These are phyloP conservation scores for Mallotus nudiflorus DNA, from an alignment of 345 rosid species.

Conservation along the genomic window DNA sequence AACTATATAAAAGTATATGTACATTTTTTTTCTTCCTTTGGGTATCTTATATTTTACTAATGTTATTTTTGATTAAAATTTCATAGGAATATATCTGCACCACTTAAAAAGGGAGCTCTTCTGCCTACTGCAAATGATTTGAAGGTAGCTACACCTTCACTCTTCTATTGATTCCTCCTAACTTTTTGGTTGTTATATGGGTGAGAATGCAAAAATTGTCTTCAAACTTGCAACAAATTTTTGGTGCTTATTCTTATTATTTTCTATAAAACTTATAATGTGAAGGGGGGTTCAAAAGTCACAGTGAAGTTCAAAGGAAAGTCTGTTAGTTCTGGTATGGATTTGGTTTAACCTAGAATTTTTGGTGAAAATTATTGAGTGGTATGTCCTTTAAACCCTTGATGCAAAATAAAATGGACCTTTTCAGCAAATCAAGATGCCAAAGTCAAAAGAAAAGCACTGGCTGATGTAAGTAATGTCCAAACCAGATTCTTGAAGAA, in stretches of 20 bases:
- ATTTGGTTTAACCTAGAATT: not conserved
- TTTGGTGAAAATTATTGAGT: not conserved
- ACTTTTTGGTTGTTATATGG: not conserved
- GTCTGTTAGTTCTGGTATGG: slow-evolving; percentile 41
- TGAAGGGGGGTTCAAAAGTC: slow-evolving; percentile 40
- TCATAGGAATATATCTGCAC: slow-evolving; percentile 37
- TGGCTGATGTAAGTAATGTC: slow-evolving; percentile 76
- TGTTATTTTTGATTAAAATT: not conserved
- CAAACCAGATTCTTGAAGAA: slow-evolving; percentile 29
- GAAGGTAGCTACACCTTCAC: slow-evolving; percentile 41
- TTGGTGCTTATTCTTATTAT: not conserved
- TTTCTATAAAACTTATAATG: slow-evolving; percentile 19
- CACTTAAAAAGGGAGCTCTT: slow-evolving; percentile 31
- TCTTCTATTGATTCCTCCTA: slow-evolving; percentile 6
- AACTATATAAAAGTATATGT: not conserved
- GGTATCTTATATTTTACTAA: not conserved
- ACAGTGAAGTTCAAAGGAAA: slow-evolving; percentile 44
- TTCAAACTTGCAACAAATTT: slow-evolving; percentile 7
- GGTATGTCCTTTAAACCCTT: not conserved
- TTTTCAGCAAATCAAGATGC: slow-evolving; percentile 42
- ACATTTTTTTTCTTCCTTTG: no score
- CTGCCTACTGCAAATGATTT: slow-evolving; percentile 31
- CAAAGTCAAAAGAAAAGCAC: slow-evolving; percentile 59
- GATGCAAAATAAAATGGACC: not conserved
- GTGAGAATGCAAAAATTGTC: not conserved